Conservation (phyloP, 2,329 filamentous ascomycete genomes). For the Microdochium nivale region DNA sequence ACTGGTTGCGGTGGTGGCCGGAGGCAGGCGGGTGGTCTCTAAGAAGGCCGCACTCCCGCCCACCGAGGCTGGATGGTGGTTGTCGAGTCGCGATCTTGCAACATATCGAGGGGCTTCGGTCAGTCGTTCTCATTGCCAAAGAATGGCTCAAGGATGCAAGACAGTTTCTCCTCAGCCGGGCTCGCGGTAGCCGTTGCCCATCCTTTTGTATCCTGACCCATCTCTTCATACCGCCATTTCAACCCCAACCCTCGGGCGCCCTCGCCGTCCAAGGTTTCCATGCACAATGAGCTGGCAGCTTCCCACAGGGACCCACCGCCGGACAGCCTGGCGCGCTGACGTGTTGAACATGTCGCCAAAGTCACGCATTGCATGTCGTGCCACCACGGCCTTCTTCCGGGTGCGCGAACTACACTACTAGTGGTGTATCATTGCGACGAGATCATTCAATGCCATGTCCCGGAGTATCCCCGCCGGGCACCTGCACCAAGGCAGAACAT, state of each 20-base stretch:
- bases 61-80: neutral
- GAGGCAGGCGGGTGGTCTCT: neutral
- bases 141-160: too few species aligned
- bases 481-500: too few species aligned
- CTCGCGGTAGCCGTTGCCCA: neutral
- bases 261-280: constrained; percentile 4
- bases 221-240: constrained; percentile 19
- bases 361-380: neutral
- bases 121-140: too few species aligned
- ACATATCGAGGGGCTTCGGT: neutral
- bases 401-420: too few species aligned
- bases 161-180: neutral
- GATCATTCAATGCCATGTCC: too few species aligned
- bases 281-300: constrained; percentile 26
- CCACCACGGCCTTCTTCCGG: neutral
- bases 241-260: constrained; percentile 13
- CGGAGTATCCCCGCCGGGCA: too few species aligned
- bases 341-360: neutral
- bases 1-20: neutral
- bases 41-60: neutral
- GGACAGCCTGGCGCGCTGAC: neutral
- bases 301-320: constrained; percentile 18
- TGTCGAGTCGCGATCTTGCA: neutral
- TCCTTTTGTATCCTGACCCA: neutral
- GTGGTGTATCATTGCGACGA: too few species aligned